Conservation (phyloP, 768 basidiomycete genomes). For the Suillus subaureus region DNA sequence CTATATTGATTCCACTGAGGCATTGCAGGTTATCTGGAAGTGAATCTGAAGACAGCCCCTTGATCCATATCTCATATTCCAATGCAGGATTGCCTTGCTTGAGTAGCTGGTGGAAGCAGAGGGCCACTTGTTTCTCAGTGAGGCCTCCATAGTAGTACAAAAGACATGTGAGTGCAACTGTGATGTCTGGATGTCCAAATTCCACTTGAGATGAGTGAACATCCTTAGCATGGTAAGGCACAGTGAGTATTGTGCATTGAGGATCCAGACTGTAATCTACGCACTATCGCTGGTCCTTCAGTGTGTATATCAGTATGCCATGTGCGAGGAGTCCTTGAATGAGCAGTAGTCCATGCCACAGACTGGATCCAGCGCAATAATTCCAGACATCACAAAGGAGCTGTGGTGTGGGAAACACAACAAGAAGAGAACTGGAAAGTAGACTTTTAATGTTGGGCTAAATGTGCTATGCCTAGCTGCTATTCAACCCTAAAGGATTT, state of each 20-base stretch:
- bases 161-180: constrained; percentile 47
- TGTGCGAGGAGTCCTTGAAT: constrained; percentile 46
- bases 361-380: constrained; percentile 13
- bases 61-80: constrained; percentile 46
- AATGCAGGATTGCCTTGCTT: constrained; percentile 42
- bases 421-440: no score
- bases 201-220: constrained; percentile 47
- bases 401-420: no score
- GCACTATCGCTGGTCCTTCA: constrained; percentile 47
- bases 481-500: no score
- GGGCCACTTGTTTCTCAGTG: constrained; percentile 37
- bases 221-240: constrained; percentile 58
- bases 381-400: constrained; percentile 16
- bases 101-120: constrained; percentile 40
- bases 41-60: neutral
- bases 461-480: no score
- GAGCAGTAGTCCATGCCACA: constrained; percentile 43
- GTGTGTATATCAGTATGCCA: constrained; percentile 41
- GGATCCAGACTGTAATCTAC: constrained; percentile 54
- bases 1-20: constrained; percentile 44
- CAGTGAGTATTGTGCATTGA: constrained; percentile 46
- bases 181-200: constrained; percentile 56
- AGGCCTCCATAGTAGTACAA: constrained; percentile 54
- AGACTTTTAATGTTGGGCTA: no score
- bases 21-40: constrained; percentile 35